Evolutionary conservation across 2,329 filamentous ascomycete species (phyloP).

Genomic region (Biscogniauxia sp.): DNA sequence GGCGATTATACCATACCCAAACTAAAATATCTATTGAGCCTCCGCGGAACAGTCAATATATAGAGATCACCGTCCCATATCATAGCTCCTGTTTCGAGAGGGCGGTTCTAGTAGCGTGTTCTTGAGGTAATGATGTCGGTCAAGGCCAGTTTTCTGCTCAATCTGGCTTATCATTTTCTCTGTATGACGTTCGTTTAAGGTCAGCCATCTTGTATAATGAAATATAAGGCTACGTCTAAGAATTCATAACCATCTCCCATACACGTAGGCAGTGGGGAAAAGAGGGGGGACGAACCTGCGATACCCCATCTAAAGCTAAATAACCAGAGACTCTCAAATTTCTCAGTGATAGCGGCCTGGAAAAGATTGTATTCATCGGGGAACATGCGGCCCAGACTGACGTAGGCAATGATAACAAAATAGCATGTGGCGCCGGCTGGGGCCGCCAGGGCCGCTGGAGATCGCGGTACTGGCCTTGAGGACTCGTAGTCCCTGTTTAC

Average conservation of each 20-base stretch:
- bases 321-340: constrained; percentile 33
- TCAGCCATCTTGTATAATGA: not conserved
- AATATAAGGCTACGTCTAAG: not conserved
- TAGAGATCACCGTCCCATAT: constrained; percentile 8
- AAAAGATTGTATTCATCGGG: constrained; percentile 27
- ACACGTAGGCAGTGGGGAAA: not conserved
- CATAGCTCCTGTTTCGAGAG: constrained; percentile 10
- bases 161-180: constrained; percentile 34
- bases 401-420: constrained; percentile 29
- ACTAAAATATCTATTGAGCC: no score
- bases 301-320: constrained; percentile 35
- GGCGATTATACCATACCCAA: no score
- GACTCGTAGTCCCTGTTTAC: constrained; percentile 26
- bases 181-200: constrained; percentile 4
- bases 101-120: constrained; percentile 14
- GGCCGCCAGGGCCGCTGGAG: constrained; percentile 28
- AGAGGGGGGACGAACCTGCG: constrained; percentile 25
- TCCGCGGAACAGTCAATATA: no score
- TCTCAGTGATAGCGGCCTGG: constrained; percentile 30
- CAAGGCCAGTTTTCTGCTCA: constrained; percentile 25
- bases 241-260: no score
- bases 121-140: constrained; percentile 29
- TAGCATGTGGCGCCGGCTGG: constrained; percentile 34
- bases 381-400: constrained; percentile 28
- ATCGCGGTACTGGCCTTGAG: constrained; percentile 13